Base-by-base conservation (phyloP, 371 early-diverging fungal species). In the Funneliformis caledonium region DNA sequence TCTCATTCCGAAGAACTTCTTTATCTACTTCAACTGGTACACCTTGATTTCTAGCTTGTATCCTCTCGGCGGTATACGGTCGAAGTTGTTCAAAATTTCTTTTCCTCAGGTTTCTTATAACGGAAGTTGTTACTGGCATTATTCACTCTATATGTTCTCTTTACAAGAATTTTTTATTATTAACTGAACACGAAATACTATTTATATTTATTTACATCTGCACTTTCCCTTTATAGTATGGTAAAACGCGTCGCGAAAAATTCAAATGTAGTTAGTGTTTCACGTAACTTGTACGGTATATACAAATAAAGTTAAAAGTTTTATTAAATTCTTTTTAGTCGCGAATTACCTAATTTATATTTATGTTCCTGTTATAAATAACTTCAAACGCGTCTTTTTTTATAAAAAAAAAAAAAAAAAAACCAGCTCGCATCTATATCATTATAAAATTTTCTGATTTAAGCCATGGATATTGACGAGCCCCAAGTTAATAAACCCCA, bases 71-170 rank as follows among this genome's bases (percentile, higher is more conserved):
- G 19, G 56, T 56, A 56, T 56, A 56, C 19, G 56, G 56, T 1
- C 56, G 56, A 56, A 56, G 56, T 56, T 56, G 56, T 56, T 56
- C 56, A 56, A 56, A 56, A 16, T 56, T 56, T 56, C 56, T 56
- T 56, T 56, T 56, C 19, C 56, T 56, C 16, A 56, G 19, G 7
- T 56, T 56, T 56, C 56, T 56, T 56, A 19, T 7, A 6, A 16
- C 19, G 14, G 56, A 19, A 56, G 19, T 56, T 4, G 16, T 56
- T 56, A 56, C 16, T 56, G 56, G 56, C 56, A 56, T 56, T 56
- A 56, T 56, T 56, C 56, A 56, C 37, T 37, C 37, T 37, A 26
- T 37, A 37, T 2, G 37, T 37, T 47, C 6, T 47, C 6, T 7
- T 0, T 47, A 7, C 1, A 7, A 47, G 47, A 47, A 7, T 47